Base-by-base conservation (phyloP, 2,329 filamentous ascomycete genomes). In the Onygenales sp. region DNA sequence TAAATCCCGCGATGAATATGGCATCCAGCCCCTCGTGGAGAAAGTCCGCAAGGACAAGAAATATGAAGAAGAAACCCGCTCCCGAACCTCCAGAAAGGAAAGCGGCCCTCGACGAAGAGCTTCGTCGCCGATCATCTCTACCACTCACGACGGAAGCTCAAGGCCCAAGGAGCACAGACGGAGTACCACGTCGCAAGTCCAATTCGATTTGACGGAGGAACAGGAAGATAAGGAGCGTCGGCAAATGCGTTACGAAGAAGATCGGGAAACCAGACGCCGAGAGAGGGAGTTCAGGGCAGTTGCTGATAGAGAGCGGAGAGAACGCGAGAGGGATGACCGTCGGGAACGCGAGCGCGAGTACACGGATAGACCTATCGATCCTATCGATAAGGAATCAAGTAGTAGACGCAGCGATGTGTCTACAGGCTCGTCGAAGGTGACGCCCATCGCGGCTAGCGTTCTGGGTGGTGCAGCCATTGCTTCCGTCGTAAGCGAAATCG, bases 141-240 rank as follows among this genome's bases (percentile, higher is more conserved):
- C 63, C 45, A 65, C 67, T 32, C 58, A 59, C 33, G 52, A 65
- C 5, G 57, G 56, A 21, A 55, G 52, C 13, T 55, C 56, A 1
- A 47, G 58, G 4, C 58, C 65, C 7, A 63, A 59, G 8, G 54
- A 62, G 11, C 42, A 44, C 7, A 68, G 65, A 46, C 68, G 68
- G 47, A 64, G 66, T 21, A 63, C 62, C 31, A 66, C 69, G 3
- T 52, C 56, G 3, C 70, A 72, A 55, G 81, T 84, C 6, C 75
- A 77, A 52, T 83, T 83, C 57, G 74, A 78, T 39, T 62, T 83
- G 49, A 82, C 79, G 0, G 70, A 81, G 46, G 78, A 81, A 61
- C 78, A 82, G 64, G 70, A 68, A 37, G 70, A 75, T 33, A 77
- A 75, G 51, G 77, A 79, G 52, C 65, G 67, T 49, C 63, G 64